Evolutionary conservation across 2,329 filamentous ascomycete species (phyloP).

Genomic region (Colletotrichum noveboracense): DNA sequence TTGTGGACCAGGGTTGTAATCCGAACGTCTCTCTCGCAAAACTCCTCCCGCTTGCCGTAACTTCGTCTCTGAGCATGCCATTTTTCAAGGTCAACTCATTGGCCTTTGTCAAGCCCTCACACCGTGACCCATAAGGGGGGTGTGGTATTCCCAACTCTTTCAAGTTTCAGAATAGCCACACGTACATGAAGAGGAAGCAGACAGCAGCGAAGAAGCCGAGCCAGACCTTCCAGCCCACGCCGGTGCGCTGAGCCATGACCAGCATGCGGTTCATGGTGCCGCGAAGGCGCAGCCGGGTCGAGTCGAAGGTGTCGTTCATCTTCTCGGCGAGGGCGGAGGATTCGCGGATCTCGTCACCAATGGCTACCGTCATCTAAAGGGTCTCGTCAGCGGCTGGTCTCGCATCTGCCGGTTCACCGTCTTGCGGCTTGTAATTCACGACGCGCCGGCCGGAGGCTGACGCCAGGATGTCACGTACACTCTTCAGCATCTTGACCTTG

Average conservation of each 20-base stretch:
- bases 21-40: neutral
- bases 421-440: neutral
- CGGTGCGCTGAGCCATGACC: slow-evolving; percentile 90
- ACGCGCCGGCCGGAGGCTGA: neutral
- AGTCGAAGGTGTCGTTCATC: slow-evolving; percentile 95
- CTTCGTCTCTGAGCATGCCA: neutral
- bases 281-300: slow-evolving; percentile 77
- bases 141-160: neutral
- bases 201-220: slow-evolving; percentile 86
- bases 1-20: neutral
- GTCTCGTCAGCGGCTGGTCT: neutral
- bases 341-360: slow-evolving; percentile 94
- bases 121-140: neutral
- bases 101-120: neutral
- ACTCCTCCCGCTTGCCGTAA: neutral
- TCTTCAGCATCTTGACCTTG: slow-evolving; percentile 88
- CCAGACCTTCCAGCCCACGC: slow-evolving; percentile 97
- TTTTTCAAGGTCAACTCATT: neutral
- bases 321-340: slow-evolving; percentile 87
- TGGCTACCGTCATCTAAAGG: slow-evolving; percentile 82
- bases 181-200: slow-evolving; percentile 84
- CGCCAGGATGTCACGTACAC: slow-evolving; percentile 61
- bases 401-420: neutral
- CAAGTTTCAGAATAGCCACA: slow-evolving; percentile 78
- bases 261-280: slow-evolving; percentile 99